Base-by-base conservation (phyloP, 2,329 filamentous ascomycete genomes). In the Botrytis elliptica region DNA sequence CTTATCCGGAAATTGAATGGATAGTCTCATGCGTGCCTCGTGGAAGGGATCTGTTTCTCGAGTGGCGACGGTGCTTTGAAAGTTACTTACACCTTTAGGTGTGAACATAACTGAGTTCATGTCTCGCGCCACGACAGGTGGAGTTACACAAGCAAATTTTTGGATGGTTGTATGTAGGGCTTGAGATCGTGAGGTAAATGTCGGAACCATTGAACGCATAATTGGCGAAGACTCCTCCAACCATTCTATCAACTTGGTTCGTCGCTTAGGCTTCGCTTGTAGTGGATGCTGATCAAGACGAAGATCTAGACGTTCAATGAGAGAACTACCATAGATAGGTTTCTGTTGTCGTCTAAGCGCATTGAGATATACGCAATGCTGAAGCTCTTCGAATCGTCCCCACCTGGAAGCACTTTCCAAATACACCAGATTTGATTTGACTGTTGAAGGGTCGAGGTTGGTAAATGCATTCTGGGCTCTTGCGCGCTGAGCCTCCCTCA, bases 1-100 rank as follows among this genome's bases (percentile, higher is more conserved):
- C 81, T 95, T 97, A 82, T 99, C 96, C 0, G 97, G 96, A 81
- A 99, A 99, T 63, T 97, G 96, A 75, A 99, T 98, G 5, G 93
- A 97, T 25, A 97, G 86, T 36, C 94, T 92, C 88, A 97, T 96
- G 29, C 95, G 93, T 22, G 95, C 90, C 83, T 97, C 94, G 78
- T 99, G 96, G 87, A 96, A 98, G 0, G 95, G 94, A 80, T 99
- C 95, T 14, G 85, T 89, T 20, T 85, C 85, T 6, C 90, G 88
- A 71, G 91, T 83, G 74, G 85, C 86, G 64, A 91, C 85, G 72
- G 84, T 82, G 4, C 89, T 86, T 20, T 86, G 85, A 72, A 93
- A 88, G 0, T 85, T 85, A 64, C 88, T 84, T 1, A 90, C 84
- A 3, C 88, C 88, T 59, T 84, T 86, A 2, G 85, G 84, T 0